Evolutionary conservation across 495 filamentous ascomycete species (phyloP).

Genomic region (Penicillium paxilli): DNA sequence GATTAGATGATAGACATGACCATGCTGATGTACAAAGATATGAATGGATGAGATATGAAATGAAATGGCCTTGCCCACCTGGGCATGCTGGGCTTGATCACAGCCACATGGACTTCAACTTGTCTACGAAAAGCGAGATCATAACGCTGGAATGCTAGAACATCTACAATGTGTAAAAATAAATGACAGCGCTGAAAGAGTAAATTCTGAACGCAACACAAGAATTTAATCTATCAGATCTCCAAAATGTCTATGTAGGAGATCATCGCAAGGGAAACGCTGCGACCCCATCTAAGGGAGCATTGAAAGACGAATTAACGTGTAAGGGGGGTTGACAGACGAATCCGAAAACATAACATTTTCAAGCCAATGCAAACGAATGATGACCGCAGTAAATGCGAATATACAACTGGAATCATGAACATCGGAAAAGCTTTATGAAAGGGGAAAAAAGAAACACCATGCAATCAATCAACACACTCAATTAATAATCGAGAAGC

Average conservation of each 20-base stretch:
- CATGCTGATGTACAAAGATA: neutral
- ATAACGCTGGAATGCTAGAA: neutral
- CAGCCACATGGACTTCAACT: too few species aligned
- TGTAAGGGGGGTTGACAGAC: neutral
- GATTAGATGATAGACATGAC: neutral
- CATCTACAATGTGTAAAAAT: neutral
- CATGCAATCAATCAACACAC: constrained; percentile 1
- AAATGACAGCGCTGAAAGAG: neutral
- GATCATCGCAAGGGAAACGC: neutral
- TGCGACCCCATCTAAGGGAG: neutral
- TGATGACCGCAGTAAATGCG: constrained; percentile 1
- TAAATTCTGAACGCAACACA: neutral
- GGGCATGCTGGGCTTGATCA: too few species aligned
- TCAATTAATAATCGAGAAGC: constrained; percentile 57
- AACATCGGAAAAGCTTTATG: too few species aligned
- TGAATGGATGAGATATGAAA: neutral
- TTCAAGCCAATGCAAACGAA: neutral
- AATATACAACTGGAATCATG: neutral
- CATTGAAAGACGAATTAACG: neutral
- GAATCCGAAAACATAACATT: neutral
- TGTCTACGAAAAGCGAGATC: too few species aligned
- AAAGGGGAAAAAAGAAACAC: neutral
- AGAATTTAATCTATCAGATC: neutral
- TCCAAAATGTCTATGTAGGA: neutral
- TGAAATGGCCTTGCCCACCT: neutral